phyloP scores from a whole-genome alignment of 116 monocot genomes.

The Phalaenopsis hybrid region DNA sequence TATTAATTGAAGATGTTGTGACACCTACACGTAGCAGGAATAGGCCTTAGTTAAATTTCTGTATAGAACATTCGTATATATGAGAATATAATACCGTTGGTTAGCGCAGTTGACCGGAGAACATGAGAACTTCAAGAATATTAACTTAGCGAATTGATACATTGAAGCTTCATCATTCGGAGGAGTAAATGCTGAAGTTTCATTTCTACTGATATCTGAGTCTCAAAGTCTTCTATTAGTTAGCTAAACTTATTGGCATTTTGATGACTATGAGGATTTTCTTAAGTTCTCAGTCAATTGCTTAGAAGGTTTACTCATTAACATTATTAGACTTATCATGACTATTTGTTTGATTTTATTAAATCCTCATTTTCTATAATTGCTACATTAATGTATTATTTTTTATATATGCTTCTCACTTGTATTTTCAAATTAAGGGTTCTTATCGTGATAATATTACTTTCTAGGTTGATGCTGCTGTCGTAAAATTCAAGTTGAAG shows the following conservation, averaged over 20 bases:
- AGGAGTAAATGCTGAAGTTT: not conserved
- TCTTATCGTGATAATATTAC: not conserved
- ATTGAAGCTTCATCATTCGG: not conserved
- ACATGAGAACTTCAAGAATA: not conserved
- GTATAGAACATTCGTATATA: not conserved
- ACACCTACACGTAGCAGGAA: not conserved
- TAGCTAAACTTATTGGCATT: not conserved
- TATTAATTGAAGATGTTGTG: not conserved
- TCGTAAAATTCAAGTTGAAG: constrained; percentile 78
- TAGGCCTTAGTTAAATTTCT: not conserved
- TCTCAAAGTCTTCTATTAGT: not conserved
- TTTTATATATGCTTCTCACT: not conserved
- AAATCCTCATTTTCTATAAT: not conserved
- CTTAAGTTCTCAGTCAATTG: not conserved
- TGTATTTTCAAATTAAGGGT: not conserved
- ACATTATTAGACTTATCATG: not conserved
- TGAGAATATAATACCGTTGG: not conserved
- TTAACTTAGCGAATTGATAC: not conserved
- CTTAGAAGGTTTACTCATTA: not conserved
- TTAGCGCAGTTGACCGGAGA: not conserved
- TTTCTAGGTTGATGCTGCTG: constrained; percentile 87
- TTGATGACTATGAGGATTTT: not conserved
- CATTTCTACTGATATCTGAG: not conserved
- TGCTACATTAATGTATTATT: not conserved
- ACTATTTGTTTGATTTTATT: not conserved